Base-by-base conservation (phyloP, 2,329 filamentous ascomycete species). In the Cordyceps tenuipes region DNA sequence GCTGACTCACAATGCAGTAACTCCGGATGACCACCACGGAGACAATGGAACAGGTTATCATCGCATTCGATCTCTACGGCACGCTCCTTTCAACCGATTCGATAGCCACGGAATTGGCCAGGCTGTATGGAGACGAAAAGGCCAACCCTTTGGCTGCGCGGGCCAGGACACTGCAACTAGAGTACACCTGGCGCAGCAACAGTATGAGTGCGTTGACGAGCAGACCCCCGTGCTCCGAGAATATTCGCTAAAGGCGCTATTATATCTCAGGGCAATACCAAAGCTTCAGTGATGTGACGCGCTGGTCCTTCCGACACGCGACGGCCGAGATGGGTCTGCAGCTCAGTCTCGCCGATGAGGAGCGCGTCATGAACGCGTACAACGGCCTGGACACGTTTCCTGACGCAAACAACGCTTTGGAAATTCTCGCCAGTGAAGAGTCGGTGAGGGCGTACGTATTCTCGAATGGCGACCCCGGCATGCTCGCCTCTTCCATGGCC, bases 11-110 rank as follows among this genome's bases (percentile, higher is more conserved):
- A 41, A 53, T 10, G 31, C 43, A 54, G 59, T 15, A 17, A 7
- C 39, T n/a, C 49, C 1, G 46, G 21, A 36, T 46, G 23, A 43
- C 58, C 54, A 21, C 58, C 54, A 21, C 26, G n/a, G n/a, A 9
- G 31, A 56, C 26, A 46, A 71, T 70, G 69, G 46, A 63, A 23
- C 63, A 71, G 49, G 74, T 69, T 17, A 73, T 86, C 51, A 77
- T 91, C 58, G 88, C 86, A 1, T 90, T 92, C 64, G 88, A 92
- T 67, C 77, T 89, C 2, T 91, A 91, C 71, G 88, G 87, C 58
- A 91, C 88, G 2, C 72, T 92, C 10, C 77, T 91, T 6, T 89
- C 86, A 10, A 90, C 88, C 1, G 82, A 84, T 48, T 88, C 85
- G 34, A 89, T 91, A 63, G 79, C 81, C 7, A 72, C 77, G 41